These are phyloP conservation scores for Moringa oleifera DNA, from an alignment of 345 rosid genomes.

Conservation along the genomic window DNA sequence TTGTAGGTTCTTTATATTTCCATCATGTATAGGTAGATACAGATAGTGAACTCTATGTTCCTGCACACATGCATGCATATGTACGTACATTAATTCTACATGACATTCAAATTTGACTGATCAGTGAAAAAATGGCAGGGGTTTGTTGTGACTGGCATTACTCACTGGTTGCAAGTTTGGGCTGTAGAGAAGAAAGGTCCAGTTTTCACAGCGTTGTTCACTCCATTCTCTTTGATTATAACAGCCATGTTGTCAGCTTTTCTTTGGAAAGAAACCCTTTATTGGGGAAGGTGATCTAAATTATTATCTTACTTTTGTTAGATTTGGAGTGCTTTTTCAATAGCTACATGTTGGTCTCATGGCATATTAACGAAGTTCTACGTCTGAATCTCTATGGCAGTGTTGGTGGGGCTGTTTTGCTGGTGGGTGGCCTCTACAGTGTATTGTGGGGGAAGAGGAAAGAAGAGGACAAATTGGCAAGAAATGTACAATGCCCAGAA, in stretches of 20 bases:
- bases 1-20: too few relatives aligned
- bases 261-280: slow-evolving; percentile 62
- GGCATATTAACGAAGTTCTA: too few relatives aligned
- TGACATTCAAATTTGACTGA: too few relatives aligned
- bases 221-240: slow-evolving; percentile 74
- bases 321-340: too few relatives aligned
- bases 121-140: too few relatives aligned
- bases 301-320: too few relatives aligned
- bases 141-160: slow-evolving; percentile 53
- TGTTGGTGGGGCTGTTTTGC: slow-evolving; percentile 57
- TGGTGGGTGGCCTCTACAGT: slow-evolving; percentile 73
- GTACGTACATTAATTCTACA: too few relatives aligned
- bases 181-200: slow-evolving; percentile 82
- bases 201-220: slow-evolving; percentile 67
- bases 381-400: slow-evolving; percentile 27
- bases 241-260: slow-evolving; percentile 62
- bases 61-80: too few relatives aligned
- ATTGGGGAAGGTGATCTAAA: slow-evolving; percentile 69
- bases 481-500: too few relatives aligned
- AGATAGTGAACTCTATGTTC: too few relatives aligned
- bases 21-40: too few relatives aligned
- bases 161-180: slow-evolving; percentile 92
- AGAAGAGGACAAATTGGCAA: slow-evolving; percentile 28
- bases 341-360: too few relatives aligned
- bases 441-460: slow-evolving; percentile 81